Percentiles rank a stretch among this genome's conserved stretches.
phyloP scores from a whole-genome alignment of 1,284 basidiomycete species.

The Ceraceosorus guamensis region DNA sequence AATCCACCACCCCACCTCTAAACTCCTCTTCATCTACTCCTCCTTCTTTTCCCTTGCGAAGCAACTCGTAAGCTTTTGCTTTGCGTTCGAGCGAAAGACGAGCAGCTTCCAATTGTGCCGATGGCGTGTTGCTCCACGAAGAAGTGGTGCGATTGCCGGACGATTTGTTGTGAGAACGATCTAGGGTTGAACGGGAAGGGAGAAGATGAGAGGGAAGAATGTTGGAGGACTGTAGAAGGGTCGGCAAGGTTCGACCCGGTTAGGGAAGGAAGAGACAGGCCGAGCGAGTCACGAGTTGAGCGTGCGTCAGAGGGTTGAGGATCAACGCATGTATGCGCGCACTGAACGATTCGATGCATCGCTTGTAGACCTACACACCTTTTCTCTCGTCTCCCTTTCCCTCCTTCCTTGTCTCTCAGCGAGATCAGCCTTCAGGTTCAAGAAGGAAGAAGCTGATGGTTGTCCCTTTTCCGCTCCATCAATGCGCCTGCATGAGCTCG shows the following conservation, averaged over 20 bases:
- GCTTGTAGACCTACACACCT: no score
- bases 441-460: constrained; percentile 7
- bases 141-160: constrained; percentile 7
- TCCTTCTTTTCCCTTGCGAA: constrained; percentile 69
- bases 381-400: no score
- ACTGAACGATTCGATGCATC: no score
- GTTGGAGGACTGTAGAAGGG: constrained; percentile 4
- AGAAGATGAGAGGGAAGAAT: no score
- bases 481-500: no score
- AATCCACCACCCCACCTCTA: constrained; percentile 14
- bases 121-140: constrained; percentile 9
- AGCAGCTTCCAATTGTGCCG: constrained; percentile 56
- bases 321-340: no score
- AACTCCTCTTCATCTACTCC: constrained; percentile 57
- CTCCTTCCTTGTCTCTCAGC: not conserved
- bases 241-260: constrained; percentile 1
- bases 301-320: no score
- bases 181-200: no score
- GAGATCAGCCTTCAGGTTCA: constrained; percentile 8
- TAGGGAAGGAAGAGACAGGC: no score
- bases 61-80: constrained; percentile 70
- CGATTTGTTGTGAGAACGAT: no score
- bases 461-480: not conserved
- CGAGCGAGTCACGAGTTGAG: no score
- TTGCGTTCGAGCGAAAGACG: constrained; percentile 62